Base-by-base conservation (phyloP, 2,329 filamentous ascomycete genomes). In the Lachnellula arida region DNA sequence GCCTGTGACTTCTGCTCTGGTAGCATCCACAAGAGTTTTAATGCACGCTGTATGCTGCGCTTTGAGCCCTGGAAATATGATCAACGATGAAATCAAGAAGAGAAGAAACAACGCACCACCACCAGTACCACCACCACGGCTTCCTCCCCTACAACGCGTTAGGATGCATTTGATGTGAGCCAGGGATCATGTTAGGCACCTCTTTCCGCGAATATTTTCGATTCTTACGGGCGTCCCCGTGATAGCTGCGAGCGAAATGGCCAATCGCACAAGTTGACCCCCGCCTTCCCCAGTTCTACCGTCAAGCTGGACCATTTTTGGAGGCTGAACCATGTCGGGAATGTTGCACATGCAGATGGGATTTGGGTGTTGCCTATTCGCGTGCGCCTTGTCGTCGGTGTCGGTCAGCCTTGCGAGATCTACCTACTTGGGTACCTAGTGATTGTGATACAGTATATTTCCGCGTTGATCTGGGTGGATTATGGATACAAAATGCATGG, bases 231-330 rank as follows among this genome's bases (percentile, higher is more conserved):
- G 72, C 53, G 77, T 76, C 0, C 74, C 74, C 1, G 80, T 79
- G 28, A 86, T 74, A 1, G 83, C 78, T 11, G 82, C 77, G 6
- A 87, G 71, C 1, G 75, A 75, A 37, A 81, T 73, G 2, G 82
- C 81, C 1, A 84, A 72, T 44, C 84, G 72, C 0, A 86, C 77
- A 0, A 86, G 69, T 61, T 87, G 83, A 2, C 83, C 83, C 4
- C 82, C 84, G 4, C 84, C 84, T 65, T 86, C 82, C 1, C 82
- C 82, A 0, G 76, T 80, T 12, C 75, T 70, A 15, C 82, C 83
- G 61, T 85, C 81, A 2, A 86, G 67, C 51, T 75, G 71, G 23
- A 84, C 74, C 7, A 67, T 58, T 43, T 72, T 74, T 46, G 14
- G 46, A 34, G 19, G 19, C 17, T 17, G n/a, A 11, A 32, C 1